phyloP scores from a whole-genome alignment of 441 rosid genomes.

The Bocquillonia castaneifolia region DNA sequence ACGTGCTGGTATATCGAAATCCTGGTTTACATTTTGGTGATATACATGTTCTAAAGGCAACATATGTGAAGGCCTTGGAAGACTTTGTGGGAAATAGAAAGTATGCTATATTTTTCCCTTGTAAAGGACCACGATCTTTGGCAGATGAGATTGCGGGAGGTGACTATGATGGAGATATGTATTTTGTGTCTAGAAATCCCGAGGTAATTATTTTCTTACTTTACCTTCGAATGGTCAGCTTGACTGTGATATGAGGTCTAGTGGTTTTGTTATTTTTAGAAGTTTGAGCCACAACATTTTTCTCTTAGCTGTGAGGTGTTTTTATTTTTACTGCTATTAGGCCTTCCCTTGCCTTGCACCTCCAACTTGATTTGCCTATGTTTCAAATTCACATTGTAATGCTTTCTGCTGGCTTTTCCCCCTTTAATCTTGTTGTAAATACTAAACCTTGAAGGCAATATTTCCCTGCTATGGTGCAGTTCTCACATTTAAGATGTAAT shows the following conservation, averaged over 20 bases:
- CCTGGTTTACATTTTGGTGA: conserved; percentile 88
- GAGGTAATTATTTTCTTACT: conserved; percentile 39
- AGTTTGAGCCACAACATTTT: neutral
- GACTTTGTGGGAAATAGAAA: conserved; percentile 58
- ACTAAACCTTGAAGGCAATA: neutral
- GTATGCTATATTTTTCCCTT: conserved; percentile 68
- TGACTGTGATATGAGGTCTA: neutral
- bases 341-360: neutral
- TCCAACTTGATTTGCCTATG: neutral
- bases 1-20: conserved; percentile 66
- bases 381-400: neutral
- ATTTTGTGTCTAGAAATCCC: conserved; percentile 61
- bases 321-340: too few relatives aligned
- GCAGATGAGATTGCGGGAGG: conserved; percentile 80
- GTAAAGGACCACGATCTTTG: conserved; percentile 61
- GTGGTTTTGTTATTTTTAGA: neutral
- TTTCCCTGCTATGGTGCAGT: neutral
- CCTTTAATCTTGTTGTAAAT: neutral
- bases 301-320: neutral
- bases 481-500: neutral
- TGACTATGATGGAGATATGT: conserved; percentile 76
- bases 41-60: conserved; percentile 61
- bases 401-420: neutral
- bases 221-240: neutral
- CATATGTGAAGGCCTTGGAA: conserved; percentile 44